These are phyloP conservation scores for Chondrostereum purpureum DNA, from an alignment of 1,284 basidiomycete genomes.

Conservation along the genomic window DNA sequence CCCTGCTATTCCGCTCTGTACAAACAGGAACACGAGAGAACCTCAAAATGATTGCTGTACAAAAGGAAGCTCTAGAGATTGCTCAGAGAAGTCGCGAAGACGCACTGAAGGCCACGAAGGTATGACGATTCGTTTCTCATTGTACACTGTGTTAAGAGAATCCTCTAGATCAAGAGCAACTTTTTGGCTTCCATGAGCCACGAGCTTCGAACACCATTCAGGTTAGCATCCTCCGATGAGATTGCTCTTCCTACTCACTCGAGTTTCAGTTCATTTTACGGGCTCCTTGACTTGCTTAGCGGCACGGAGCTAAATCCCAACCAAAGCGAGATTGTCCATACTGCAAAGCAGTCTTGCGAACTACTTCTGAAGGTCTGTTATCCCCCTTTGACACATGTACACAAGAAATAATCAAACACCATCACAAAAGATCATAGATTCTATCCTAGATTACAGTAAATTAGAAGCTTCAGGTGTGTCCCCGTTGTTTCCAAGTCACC, in stretches of 20 bases:
- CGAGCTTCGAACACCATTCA: slow-evolving; percentile 66
- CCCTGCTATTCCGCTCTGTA: slow-evolving; percentile 64
- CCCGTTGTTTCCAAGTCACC: slow-evolving; percentile 6
- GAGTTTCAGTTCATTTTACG: slow-evolving; percentile 58
- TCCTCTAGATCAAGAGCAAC: slow-evolving; percentile 59
- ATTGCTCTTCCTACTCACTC: not conserved
- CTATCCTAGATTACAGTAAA: slow-evolving; percentile 69
- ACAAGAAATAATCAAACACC: no score
- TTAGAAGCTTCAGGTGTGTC: slow-evolving; percentile 61
- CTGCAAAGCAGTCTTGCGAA: slow-evolving; percentile 69
- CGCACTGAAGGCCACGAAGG: slow-evolving; percentile 66
- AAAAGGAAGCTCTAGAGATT: slow-evolving; percentile 58
- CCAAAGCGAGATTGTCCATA: slow-evolving; percentile 67
- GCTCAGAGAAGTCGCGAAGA: slow-evolving; percentile 64
- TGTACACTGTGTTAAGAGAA: not conserved
- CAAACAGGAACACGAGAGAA: slow-evolving; percentile 66
- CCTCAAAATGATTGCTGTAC: slow-evolving; percentile 65
- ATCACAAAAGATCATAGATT: slow-evolving; percentile 65
- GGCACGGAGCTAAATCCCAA: slow-evolving; percentile 59
- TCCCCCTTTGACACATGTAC: no score
- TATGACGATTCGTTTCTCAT: slow-evolving; percentile 14
- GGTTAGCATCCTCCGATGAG: slow-evolving; percentile 27
- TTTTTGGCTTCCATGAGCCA: slow-evolving; percentile 73
- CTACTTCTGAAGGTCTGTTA: slow-evolving; percentile 63
- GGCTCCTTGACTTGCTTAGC: slow-evolving; percentile 59